These are phyloP conservation scores for Maudiozyma barnettii DNA, from an alignment of 805 yeast species.

Conservation along the genomic window DNA sequence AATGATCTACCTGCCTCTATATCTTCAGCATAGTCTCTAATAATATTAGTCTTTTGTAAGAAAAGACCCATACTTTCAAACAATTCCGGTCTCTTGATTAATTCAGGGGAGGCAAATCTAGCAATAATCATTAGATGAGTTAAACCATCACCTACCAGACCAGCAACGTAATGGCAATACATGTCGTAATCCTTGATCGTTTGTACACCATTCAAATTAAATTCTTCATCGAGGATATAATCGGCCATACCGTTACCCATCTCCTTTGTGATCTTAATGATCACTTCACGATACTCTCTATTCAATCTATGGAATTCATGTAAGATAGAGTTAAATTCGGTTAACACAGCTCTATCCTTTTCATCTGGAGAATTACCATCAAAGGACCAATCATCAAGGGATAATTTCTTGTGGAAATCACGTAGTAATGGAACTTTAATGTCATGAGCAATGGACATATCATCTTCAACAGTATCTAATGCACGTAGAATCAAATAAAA, in stretches of 20 bases:
- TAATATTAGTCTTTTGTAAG: conserved; percentile 91
- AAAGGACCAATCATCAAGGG: conserved; percentile 69
- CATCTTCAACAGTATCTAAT: conserved; percentile 92
- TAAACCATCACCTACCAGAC: conserved; percentile 92
- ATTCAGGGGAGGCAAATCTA: conserved; percentile 48
- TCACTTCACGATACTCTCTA: conserved; percentile 67
- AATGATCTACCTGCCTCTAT: conserved; percentile 84
- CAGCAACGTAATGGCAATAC: conserved; percentile 96
- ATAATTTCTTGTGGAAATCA: conserved; percentile 53
- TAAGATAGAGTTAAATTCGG: conserved; percentile 65
- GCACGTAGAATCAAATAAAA: conserved; percentile 85
- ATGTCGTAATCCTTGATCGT: conserved; percentile 77
- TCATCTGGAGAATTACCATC: conserved; percentile 66
- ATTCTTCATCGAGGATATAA: conserved; percentile 67
- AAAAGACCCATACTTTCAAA: conserved; percentile 89
- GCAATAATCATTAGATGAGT: conserved; percentile 76
- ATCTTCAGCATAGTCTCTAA: conserved; percentile 91
- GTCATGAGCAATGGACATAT: conserved; percentile 70
- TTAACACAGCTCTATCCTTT: conserved; percentile 70
- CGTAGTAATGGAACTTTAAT: conserved; percentile 69
- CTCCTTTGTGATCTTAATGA: conserved; percentile 63
- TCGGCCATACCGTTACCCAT: conserved; percentile 99
- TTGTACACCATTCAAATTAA: conserved; percentile 67
- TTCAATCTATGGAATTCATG: conserved; percentile 63
- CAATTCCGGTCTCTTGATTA: conserved; percentile 42